Conservation (phyloP, 106 monocot species). For the Agapanthus africanus region DNA sequence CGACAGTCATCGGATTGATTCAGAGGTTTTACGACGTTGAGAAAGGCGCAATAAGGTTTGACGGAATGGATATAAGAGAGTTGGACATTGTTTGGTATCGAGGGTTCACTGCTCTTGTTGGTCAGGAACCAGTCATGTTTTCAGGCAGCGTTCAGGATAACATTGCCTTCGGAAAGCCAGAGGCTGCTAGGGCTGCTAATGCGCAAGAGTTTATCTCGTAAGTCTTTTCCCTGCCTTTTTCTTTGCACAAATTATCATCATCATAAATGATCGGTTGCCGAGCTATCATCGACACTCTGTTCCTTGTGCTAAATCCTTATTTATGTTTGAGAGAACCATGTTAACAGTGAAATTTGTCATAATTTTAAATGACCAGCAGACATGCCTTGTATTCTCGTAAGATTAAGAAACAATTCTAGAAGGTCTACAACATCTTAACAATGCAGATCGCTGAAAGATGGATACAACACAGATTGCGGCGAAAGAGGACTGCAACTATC, state of each 20-base stretch:
- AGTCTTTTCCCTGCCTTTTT: too few species aligned
- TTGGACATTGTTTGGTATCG: conserved; percentile 50
- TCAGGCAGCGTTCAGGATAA: conserved; percentile 64
- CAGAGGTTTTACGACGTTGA: conserved; percentile 79
- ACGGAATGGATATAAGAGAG: conserved; percentile 47
- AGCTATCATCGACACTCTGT: too few species aligned
- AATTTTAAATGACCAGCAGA: too few species aligned
- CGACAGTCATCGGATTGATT: conserved; percentile 65
- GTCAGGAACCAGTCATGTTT: conserved; percentile 78
- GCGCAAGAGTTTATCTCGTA: conserved; percentile 87
- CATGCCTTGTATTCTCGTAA: too few species aligned
- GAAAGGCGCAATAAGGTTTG: conserved; percentile 45
- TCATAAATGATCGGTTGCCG: too few species aligned
- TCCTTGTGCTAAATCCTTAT: too few species aligned
- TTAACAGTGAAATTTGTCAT: too few species aligned
- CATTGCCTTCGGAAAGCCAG: conserved; percentile 62
- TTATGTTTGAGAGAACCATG: too few species aligned
- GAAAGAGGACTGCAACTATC: conserved; percentile 71
- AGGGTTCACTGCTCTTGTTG: conserved; percentile 55
- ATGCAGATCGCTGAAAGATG: conserved; percentile 57
- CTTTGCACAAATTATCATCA: too few species aligned
- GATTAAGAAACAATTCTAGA: too few species aligned
- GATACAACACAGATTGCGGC: conserved; percentile 56
- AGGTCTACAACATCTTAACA: too few species aligned
- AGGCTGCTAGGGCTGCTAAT: conserved; percentile 59